Percentiles rank a stretch among this genome's conserved stretches.
These are phyloP conservation scores for Termitomyces sp. DNA, from an alignment of 768 basidiomycete genomes.

Conservation along the genomic window DNA sequence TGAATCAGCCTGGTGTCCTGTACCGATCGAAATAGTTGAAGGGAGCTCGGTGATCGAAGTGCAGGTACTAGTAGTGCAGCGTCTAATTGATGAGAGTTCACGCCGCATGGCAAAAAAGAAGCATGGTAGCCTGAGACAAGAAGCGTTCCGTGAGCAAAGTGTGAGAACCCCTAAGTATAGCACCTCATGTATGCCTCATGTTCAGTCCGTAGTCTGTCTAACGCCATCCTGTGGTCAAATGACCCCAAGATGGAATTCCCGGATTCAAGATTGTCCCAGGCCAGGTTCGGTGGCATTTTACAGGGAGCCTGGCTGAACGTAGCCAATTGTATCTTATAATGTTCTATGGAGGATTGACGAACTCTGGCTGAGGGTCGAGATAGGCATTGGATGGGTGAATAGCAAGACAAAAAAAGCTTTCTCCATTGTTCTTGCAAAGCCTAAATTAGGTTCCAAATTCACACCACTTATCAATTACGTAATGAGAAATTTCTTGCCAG, in stretches of 20 bases:
- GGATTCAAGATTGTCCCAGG: background rate
- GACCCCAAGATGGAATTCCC: too few relatives aligned
- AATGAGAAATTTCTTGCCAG: constrained; percentile 9
- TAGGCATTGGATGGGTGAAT: background rate
- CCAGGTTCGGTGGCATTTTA: background rate
- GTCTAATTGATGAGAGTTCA: background rate
- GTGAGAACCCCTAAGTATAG: background rate
- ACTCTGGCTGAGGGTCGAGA: background rate
- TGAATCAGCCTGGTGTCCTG: background rate
- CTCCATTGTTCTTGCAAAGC: background rate
- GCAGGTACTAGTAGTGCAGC: too few relatives aligned
- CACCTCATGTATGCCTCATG: background rate
- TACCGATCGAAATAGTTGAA: background rate
- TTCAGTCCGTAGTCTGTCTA: background rate
- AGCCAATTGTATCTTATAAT: background rate
- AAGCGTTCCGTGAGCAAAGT: background rate
- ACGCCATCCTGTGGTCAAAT: background rate
- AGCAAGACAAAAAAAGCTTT: background rate
- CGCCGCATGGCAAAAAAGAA: background rate
- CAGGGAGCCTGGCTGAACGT: background rate
- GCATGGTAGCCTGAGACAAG: too few relatives aligned
- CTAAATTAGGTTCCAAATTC: background rate
- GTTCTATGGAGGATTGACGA: background rate
- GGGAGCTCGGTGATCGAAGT: too few relatives aligned
- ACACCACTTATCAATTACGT: constrained; percentile 3